These are phyloP conservation scores for Coprinellus micaceus DNA, from an alignment of 768 basidiomycete genomes.

Conservation along the genomic window DNA sequence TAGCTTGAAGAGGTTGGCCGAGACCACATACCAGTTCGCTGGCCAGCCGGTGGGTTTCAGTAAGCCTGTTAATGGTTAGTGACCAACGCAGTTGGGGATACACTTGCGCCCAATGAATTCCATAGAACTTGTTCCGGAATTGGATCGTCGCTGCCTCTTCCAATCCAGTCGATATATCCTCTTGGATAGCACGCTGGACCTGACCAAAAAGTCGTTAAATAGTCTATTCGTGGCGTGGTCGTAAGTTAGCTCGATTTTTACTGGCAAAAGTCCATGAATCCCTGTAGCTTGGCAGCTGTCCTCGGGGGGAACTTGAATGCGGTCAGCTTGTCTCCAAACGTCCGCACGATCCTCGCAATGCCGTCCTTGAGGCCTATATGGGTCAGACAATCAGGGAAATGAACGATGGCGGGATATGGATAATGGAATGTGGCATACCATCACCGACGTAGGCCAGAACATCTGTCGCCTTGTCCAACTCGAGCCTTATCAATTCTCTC, in stretches of 20 bases:
- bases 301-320: constrained; percentile 79
- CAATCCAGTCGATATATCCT: no score
- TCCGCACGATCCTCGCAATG: constrained; percentile 60
- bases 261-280: constrained; percentile 60
- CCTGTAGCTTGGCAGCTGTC: constrained; percentile 63
- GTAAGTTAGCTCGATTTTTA: background rate
- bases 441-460: constrained; percentile 51
- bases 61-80: no score
- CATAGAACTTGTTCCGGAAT: no score
- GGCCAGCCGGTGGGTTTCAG: no score
- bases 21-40: no score
- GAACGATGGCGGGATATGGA: background rate
- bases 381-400: constrained; percentile 1
- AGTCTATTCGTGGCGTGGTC: background rate
- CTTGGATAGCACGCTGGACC: no score
- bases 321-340: constrained; percentile 68
- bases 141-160: no score
- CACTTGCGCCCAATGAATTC: no score
- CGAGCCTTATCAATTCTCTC: constrained; percentile 37
- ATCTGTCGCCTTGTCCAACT: constrained; percentile 55
- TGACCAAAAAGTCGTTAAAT: no score
- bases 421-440: constrained; percentile 47
- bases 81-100: no score
- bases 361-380: constrained; percentile 60
- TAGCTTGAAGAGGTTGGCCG: no score